Evolutionary conservation across 495 filamentous ascomycete species (phyloP).

Genomic region (Penicillium antarcticum): DNA sequence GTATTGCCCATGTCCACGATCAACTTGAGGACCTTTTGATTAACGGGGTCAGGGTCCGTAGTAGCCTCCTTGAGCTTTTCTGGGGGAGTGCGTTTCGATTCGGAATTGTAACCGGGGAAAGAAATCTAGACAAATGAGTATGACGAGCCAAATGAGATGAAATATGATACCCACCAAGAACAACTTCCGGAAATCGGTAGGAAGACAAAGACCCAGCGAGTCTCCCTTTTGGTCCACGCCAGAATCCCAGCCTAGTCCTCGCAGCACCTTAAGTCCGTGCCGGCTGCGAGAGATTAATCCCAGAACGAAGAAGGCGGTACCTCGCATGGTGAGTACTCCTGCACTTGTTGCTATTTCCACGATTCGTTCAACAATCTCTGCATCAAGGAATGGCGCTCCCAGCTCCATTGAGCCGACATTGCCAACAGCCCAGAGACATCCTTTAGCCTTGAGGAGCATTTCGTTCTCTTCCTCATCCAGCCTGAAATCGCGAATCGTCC

Average conservation of each 20-base stretch:
- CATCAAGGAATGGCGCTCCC: conserved; percentile 84
- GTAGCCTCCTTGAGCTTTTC: conserved; percentile 44
- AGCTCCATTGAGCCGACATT: conserved; percentile 98
- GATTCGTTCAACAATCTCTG: conserved; percentile 80
- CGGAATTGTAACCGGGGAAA: conserved; percentile 33
- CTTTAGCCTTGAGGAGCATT: conserved; percentile 89
- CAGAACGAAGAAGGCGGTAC: conserved; percentile 93
- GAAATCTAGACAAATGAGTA: conserved; percentile 28
- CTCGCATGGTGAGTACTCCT: conserved; percentile 85
- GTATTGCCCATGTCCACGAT: conserved; percentile 86
- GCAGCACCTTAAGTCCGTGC: conserved; percentile 86
- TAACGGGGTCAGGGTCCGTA: conserved; percentile 61
- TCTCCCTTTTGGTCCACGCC: conserved; percentile 80
- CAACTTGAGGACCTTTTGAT: conserved; percentile 72
- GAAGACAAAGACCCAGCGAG: conserved; percentile 83
- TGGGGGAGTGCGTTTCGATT: conserved; percentile 37
- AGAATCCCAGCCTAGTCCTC: conserved; percentile 86
- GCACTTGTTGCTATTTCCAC: conserved; percentile 82
- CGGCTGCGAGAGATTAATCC: conserved; percentile 89
- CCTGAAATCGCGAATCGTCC: conserved; percentile 79
- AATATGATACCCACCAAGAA: conserved; percentile 57
- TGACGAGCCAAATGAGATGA: neutral
- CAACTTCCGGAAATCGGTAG: conserved; percentile 69
- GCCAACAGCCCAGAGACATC: conserved; percentile 94
- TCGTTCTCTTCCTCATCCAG: conserved; percentile 83